Conservation (phyloP, 257 asterid genomes). For the Solanum pimpinellifolium region DNA sequence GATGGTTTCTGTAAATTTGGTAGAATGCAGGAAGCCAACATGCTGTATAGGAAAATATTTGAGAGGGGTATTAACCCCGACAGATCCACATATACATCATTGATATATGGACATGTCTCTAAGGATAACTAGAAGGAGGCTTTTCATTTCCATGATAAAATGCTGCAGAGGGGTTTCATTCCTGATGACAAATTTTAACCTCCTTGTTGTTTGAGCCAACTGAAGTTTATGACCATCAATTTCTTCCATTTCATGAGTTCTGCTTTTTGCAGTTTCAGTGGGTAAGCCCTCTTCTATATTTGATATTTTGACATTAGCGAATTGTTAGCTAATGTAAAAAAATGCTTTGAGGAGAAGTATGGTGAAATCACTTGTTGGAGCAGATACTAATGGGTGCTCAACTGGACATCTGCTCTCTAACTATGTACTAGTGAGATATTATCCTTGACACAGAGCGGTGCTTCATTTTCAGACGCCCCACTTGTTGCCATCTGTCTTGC, state of each 20-base stretch:
- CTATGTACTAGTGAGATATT: not conserved
- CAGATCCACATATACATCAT: conserved; percentile 36
- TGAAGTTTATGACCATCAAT: not conserved
- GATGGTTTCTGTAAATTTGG: conserved; percentile 49
- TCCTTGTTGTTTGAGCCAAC: not conserved
- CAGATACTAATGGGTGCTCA: not conserved
- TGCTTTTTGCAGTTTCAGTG: not conserved
- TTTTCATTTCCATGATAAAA: conserved; percentile 51
- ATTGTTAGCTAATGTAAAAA: not conserved
- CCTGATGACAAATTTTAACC: conserved; percentile 66
- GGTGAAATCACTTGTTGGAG: not conserved
- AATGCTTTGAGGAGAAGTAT: not conserved
- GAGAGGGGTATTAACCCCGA: conserved; percentile 40
- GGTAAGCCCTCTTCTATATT: not conserved
- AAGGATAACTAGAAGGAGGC: conserved; percentile 59
- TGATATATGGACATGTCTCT: conserved; percentile 53
- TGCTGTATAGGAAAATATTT: conserved; percentile 33
- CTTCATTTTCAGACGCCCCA: not conserved
- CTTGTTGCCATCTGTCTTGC: not conserved
- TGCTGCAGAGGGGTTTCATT: conserved; percentile 56
- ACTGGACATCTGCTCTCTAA: not conserved
- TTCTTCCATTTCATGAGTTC: not conserved
- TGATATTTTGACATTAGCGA: not conserved
- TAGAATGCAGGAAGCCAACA: conserved; percentile 53
- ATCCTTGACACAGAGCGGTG: not conserved